phyloP scores from a whole-genome alignment of 2,329 filamentous ascomycete genomes.

The Trichoderma lentiforme region DNA sequence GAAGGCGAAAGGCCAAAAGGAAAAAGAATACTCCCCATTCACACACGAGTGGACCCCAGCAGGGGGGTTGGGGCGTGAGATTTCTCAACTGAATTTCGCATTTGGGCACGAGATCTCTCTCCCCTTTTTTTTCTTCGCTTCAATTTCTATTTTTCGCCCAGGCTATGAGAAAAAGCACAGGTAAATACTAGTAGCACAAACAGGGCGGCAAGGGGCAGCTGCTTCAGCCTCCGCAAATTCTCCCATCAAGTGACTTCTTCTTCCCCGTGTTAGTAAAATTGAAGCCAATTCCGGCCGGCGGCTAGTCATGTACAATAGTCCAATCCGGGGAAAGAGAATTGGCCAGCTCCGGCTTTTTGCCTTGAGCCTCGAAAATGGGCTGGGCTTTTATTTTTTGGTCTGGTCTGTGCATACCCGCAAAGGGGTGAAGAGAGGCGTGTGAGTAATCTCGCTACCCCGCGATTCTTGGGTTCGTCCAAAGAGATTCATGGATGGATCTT shows the following conservation, averaged over 20 bases:
- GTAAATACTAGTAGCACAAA: not conserved
- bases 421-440: not conserved
- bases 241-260: not conserved
- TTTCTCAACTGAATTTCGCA: not conserved
- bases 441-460: conserved; percentile 15
- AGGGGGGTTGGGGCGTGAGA: not conserved
- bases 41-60: not conserved
- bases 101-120: conserved; percentile 7
- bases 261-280: not conserved
- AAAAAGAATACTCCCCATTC: not conserved
- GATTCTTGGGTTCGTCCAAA: conserved; percentile 9
- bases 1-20: not conserved
- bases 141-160: not conserved
- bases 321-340: not conserved
- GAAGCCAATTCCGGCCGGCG: not conserved
- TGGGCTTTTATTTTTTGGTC: too few relatives aligned
- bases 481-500: not conserved
- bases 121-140: not conserved
- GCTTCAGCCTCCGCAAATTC: not conserved
- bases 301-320: not conserved
- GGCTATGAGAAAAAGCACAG: not conserved
- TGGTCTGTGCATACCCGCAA: not conserved
- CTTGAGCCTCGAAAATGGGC: not conserved
- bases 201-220: not conserved
- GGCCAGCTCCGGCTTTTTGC: conserved; percentile 2